Percentiles rank a stretch among this genome's conserved stretches.
Evolutionary conservation across 2,329 filamentous ascomycete species (phyloP).

Genomic region (Capronia epimyces): DNA sequence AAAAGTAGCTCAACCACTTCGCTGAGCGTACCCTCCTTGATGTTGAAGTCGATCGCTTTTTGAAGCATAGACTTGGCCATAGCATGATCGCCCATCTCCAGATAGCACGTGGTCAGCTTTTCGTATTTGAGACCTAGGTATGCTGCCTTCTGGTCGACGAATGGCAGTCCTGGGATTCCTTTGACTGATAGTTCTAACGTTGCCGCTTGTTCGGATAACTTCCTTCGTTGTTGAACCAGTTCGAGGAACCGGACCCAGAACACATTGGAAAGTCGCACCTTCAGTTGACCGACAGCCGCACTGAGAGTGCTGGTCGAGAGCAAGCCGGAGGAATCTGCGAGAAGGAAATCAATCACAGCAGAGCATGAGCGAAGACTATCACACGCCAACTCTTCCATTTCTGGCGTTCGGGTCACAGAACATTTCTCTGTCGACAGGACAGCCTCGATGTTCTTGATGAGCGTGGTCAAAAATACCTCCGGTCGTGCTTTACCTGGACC

Average conservation of each 20-base stretch:
- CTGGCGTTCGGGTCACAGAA: conserved; percentile 1
- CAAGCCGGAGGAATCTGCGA: neutral
- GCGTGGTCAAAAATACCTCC: conserved; percentile 4
- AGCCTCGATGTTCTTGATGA: conserved; percentile 19
- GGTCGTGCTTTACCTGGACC: neutral
- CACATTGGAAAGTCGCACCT: conserved; percentile 39
- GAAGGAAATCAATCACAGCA: conserved; percentile 11
- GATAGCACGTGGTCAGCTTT: conserved; percentile 39
- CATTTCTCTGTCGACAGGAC: conserved; percentile 13
- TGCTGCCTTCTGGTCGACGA: conserved; percentile 35
- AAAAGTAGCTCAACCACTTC: conserved; percentile 30
- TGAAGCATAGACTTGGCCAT: conserved; percentile 38
- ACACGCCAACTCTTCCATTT: conserved; percentile 1
- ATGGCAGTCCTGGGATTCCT: conserved; percentile 35
- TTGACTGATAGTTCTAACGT: conserved; percentile 40
- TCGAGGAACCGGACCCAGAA: conserved; percentile 46
- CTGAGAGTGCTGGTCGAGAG: neutral
- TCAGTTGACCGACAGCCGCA: conserved; percentile 9
- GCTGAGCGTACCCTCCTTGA: conserved; percentile 36
- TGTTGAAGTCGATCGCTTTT: conserved; percentile 39
- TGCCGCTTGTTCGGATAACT: conserved; percentile 35
- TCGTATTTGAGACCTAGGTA: conserved; percentile 43
- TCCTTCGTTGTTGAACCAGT: conserved; percentile 36
- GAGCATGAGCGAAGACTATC: conserved; percentile 23
- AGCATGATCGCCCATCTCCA: conserved; percentile 35